Conservation (phyloP, 495 filamentous ascomycete genomes). For the Ramalina intermedia region DNA sequence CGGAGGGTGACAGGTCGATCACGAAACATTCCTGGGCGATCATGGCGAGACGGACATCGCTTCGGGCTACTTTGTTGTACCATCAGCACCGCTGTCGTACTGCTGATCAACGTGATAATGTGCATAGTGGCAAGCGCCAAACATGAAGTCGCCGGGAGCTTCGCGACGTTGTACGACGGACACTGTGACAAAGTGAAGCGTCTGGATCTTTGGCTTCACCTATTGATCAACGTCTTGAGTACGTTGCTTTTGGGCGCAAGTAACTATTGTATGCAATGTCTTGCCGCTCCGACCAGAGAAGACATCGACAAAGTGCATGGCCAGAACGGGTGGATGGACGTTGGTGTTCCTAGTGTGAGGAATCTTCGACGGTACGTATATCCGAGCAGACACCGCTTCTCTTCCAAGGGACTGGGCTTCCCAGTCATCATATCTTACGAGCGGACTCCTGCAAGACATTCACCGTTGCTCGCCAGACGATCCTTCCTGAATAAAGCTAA, state of each 20-base stretch:
- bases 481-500: too few relatives aligned
- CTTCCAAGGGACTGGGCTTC: too few relatives aligned
- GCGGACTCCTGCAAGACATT: too few relatives aligned
- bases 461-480: too few relatives aligned
- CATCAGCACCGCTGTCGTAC: background rate
- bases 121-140: constrained; percentile 6
- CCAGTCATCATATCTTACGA: too few relatives aligned
- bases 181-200: constrained; percentile 12
- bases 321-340: constrained; percentile 22
- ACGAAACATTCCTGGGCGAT: too few relatives aligned
- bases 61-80: constrained; percentile 8
- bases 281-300: constrained; percentile 24
- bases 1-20: too few relatives aligned
- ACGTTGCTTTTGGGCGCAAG: constrained; percentile 25
- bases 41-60: constrained; percentile 1
- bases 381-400: too few relatives aligned
- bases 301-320: constrained; percentile 27
- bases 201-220: constrained; percentile 18
- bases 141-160: background rate
- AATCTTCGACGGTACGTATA: constrained; percentile 9
- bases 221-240: constrained; percentile 23
- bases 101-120: constrained; percentile 3
- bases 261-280: constrained; percentile 31
- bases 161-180: constrained; percentile 11
- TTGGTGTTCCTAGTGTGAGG: constrained; percentile 27